A percentile compares a stretch with the other conserved stretches of the same genome.
These are phyloP conservation scores for sweet orange (Citrus sinensis) DNA, from an alignment of 345 rosid species.

Conservation along the genomic window DNA sequence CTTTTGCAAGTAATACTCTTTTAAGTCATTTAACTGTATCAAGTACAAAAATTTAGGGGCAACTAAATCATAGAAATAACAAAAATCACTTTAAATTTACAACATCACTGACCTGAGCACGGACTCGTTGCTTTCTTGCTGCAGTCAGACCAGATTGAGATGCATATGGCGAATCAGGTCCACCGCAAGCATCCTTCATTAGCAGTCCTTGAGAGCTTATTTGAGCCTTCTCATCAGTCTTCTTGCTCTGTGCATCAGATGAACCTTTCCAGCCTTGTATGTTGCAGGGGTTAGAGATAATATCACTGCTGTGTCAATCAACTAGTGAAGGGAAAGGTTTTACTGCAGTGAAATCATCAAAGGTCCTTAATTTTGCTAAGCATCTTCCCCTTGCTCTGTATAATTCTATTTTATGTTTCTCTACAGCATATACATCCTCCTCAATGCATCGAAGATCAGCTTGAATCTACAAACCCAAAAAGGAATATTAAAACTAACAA, in stretches of 20 bases:
- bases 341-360: slow-evolving; percentile 29
- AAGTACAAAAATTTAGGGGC: background rate
- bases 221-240: slow-evolving; percentile 33
- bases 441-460: slow-evolving; percentile 47
- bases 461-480: slow-evolving; percentile 33
- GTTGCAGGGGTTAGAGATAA: slow-evolving; percentile 14
- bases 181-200: slow-evolving; percentile 29
- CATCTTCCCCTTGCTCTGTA: slow-evolving; percentile 33
- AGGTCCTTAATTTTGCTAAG: slow-evolving; percentile 31
- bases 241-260: slow-evolving; percentile 14
- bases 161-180: slow-evolving; percentile 22
- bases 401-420: slow-evolving; percentile 35
- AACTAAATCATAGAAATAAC: background rate
- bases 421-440: slow-evolving; percentile 50
- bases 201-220: slow-evolving; percentile 34
- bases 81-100: background rate
- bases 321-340: slow-evolving; percentile 25
- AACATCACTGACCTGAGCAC: slow-evolving; percentile 36
- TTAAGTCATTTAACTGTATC: slow-evolving; percentile 49
- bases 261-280: slow-evolving; percentile 28
- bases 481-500: background rate
- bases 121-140: slow-evolving; percentile 44
- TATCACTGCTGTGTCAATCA: slow-evolving; percentile 22
- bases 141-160: slow-evolving; percentile 35
- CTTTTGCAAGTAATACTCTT: slow-evolving; percentile 56